Evolutionary conservation across 1,284 basidiomycete genomes (phyloP).

Genomic region (Termitomyces sp.): DNA sequence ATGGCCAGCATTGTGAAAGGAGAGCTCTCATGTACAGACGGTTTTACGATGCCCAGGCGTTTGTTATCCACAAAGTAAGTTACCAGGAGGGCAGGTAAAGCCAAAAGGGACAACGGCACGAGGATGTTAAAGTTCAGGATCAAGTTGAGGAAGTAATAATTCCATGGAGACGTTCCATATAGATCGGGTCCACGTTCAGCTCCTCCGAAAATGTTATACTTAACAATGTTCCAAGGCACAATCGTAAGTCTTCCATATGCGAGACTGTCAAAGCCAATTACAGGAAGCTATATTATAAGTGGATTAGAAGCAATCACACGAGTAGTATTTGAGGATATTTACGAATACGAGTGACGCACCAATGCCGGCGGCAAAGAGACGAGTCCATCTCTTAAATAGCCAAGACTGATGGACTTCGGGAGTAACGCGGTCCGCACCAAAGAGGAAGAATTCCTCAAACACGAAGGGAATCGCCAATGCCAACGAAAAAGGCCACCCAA

Average conservation of each 20-base stretch:
- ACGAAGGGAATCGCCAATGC: constrained; percentile 87
- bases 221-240: constrained; percentile 90
- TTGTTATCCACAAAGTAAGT: constrained; percentile 75
- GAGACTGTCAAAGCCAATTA: constrained; percentile 77
- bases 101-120: constrained; percentile 72
- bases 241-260: constrained; percentile 80
- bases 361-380: constrained; percentile 55
- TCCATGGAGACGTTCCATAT: constrained; percentile 88
- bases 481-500: constrained; percentile 95
- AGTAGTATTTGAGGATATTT: constrained; percentile 27
- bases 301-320: constrained; percentile 1
- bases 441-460: constrained; percentile 83
- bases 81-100: constrained; percentile 76
- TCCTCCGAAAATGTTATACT: constrained; percentile 90
- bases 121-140: constrained; percentile 92
- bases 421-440: constrained; percentile 67
- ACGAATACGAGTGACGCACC: constrained; percentile 67
- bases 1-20: constrained; percentile 74
- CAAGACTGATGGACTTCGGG: constrained; percentile 47
- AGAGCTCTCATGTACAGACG: constrained; percentile 59
- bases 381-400: constrained; percentile 58
- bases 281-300: constrained; percentile 57
- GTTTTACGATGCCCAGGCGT: constrained; percentile 66
- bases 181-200: constrained; percentile 79
- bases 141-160: constrained; percentile 84